Base-by-base conservation (phyloP, 495 filamentous ascomycete species). In the Neurospora hispaniola region DNA sequence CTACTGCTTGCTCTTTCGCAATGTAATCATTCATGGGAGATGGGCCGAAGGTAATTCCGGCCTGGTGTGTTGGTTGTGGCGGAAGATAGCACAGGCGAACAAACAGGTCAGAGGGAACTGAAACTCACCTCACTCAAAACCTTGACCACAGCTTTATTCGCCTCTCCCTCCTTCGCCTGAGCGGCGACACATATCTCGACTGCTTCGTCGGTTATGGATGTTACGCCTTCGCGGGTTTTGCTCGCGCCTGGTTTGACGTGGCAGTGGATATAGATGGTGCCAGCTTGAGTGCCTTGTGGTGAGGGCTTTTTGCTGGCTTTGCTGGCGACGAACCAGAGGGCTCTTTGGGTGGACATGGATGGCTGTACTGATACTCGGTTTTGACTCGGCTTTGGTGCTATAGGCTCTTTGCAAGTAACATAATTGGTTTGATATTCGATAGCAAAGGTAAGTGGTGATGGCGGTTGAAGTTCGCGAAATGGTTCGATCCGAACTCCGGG, bases 171-270 rank as follows among this genome's bases (percentile, higher is more conserved):
- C 43, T 86, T 83, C 11, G 90, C 86, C 68, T 85, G 88, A 0
- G 89, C 90, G 4, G 90, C 78, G 0, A 92, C 89, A 39, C 87
- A 89, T 2, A 93, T 77, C 69, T 90, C 87, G 71, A 92, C 84
- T 12, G 80, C 80, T 8, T 88, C 84, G 1, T 85, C 80, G 2
- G 84, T 85, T 10, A 92, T 80, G 1, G 81, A 81, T 12, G 81
- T 79, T 31, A 92, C 83, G 3, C 89, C 89, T 74, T 90, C 86
- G 6, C 89, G 85, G 59, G 83, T 81, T n/a, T 86, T 86, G 71
- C 84, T 89, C 8, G 85, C 86, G n/a, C 88, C 88, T 14, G 90
- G 88, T 68, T 90, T 91, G 71, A 92, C 88, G 74, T 87, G 86
- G 80, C 90, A 92, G 39, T 84, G 82, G 69, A 88, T 74, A 72